Evolutionary conservation across 2,329 filamentous ascomycete genomes (phyloP).

Genomic region (Colletotrichum sp.): DNA sequence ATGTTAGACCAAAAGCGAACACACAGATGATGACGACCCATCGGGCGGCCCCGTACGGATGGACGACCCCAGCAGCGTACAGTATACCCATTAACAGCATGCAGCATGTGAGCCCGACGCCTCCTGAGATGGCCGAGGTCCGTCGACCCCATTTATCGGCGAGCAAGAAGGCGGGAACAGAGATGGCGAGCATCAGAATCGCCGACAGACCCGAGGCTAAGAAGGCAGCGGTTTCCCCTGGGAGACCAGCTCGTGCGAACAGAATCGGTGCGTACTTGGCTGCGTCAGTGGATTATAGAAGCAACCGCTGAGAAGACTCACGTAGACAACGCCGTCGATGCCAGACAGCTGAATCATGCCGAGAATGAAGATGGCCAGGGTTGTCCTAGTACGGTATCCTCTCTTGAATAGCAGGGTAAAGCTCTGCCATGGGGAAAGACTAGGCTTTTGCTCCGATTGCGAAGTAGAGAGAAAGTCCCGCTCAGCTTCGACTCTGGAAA

Average conservation of each 20-base stretch:
- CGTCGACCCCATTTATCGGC: constrained; percentile 64
- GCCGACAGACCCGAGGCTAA: constrained; percentile 66
- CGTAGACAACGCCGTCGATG: constrained; percentile 68
- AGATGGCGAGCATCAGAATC: constrained; percentile 61
- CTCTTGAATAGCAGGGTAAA: constrained; percentile 38
- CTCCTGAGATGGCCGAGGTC: constrained; percentile 58
- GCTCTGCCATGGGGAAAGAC: constrained; percentile 34
- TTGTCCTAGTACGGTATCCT: constrained; percentile 50
- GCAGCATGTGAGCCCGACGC: constrained; percentile 49
- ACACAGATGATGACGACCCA: constrained; percentile 58
- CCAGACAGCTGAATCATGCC: constrained; percentile 65
- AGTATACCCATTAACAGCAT: constrained; percentile 61
- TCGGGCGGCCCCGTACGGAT: constrained; percentile 41
- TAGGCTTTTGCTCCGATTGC: constrained; percentile 28
- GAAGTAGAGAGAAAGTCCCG: constrained; percentile 44
- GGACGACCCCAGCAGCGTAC: constrained; percentile 52
- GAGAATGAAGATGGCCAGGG: constrained; percentile 61
- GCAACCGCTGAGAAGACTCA: constrained; percentile 32
- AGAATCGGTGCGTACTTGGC: constrained; percentile 63
- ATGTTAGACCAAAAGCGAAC: constrained; percentile 53
- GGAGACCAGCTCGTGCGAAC: constrained; percentile 64
- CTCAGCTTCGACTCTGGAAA: constrained; percentile 50
- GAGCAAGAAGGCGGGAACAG: constrained; percentile 60
- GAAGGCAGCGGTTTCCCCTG: constrained; percentile 58
- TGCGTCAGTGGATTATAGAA: neutral